Evolutionary conservation across 495 filamentous ascomycete genomes (phyloP), one percentile per base, ranked within the genome.

Genomic region (Hamigera avellanea): DNA sequence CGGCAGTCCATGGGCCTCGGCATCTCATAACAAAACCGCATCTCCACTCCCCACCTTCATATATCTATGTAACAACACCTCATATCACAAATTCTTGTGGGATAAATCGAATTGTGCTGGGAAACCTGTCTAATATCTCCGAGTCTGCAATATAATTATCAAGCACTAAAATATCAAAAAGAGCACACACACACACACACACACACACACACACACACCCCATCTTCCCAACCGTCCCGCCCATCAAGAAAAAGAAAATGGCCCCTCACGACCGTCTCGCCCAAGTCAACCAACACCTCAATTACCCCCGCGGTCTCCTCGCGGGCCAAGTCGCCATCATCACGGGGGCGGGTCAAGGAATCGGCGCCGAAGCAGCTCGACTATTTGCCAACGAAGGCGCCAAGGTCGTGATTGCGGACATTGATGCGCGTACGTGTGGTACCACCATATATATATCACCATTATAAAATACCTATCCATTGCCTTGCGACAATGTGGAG

Each of bases 381-480:
- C 57, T 89, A 6, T 93, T 93, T 49, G 84, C 82, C 18, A 84
- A 83, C 41, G 86, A 93, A 51, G 86, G 86, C 14, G 83, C 85
- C 1, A 85, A 79, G 52, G 85, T 91, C 2, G 61, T 93, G 2
- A 64, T 93, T 33, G 76, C 83, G 14, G 86, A 91, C 60, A 82
- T 91, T 42, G 86, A 91, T 57, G 72, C 52, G 14, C 63, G 78
- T 82, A 64, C 40, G 66, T 54, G 8, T 16, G 27, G n/a, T n/a
- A n/a, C n/a, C n/a, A n/a, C n/a, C n/a, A n/a, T n/a, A n/a, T n/a
- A n/a, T n/a, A n/a, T n/a, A n/a, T n/a, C n/a, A n/a, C n/a, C n/a
- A n/a, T n/a, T n/a, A n/a, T n/a, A n/a, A n/a, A n/a, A n/a, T n/a
- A n/a, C n/a, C n/a, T n/a, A n/a, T n/a, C n/a, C n/a, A n/a, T n/a